Conservation (phyloP, 2,329 filamentous ascomycete species). For the Trichophyton rubrum region DNA sequence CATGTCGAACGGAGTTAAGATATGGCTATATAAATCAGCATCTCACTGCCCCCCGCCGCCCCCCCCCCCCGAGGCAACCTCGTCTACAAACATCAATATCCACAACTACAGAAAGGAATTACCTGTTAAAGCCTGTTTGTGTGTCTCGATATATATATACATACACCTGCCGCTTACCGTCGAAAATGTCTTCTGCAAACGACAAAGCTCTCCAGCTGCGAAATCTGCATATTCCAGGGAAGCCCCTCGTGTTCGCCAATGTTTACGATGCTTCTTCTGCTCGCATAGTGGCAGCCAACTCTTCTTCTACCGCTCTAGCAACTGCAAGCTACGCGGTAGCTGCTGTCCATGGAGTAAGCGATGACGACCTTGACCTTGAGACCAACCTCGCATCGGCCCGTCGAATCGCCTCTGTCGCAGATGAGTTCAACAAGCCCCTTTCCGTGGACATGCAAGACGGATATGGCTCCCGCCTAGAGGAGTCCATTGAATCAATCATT, state of each 20-base stretch:
- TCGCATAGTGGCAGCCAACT: constrained; percentile 28
- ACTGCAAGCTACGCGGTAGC: constrained; percentile 43
- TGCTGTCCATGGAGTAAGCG: constrained; percentile 32
- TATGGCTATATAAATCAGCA: neutral
- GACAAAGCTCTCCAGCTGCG: constrained; percentile 11
- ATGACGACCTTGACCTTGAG: constrained; percentile 39
- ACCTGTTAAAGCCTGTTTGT: neutral
- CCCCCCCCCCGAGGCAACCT: neutral
- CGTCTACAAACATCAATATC: too few species aligned
- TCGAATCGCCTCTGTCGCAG: constrained; percentile 35
- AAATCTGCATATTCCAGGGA: constrained; percentile 38
- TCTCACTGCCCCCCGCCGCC: neutral
- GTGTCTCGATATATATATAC: too few species aligned
- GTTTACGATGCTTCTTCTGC: constrained; percentile 43
- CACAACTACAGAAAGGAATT: neutral
- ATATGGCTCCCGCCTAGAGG: constrained; percentile 38
- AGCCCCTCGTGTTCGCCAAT: constrained; percentile 44
- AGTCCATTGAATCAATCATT: constrained; percentile 37
- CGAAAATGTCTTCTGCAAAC: neutral
- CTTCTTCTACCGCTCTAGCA: constrained; percentile 32
- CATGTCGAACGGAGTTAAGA: neutral
- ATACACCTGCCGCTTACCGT: neutral
- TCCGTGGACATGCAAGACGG: constrained; percentile 51
- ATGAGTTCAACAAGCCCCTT: constrained; percentile 35
- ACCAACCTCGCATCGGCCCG: constrained; percentile 40